Percentiles rank a stretch among this genome's conserved stretches.
Conservation (phyloP, 73 alveolate genomes). For the Paramecium sexaurelia region DNA sequence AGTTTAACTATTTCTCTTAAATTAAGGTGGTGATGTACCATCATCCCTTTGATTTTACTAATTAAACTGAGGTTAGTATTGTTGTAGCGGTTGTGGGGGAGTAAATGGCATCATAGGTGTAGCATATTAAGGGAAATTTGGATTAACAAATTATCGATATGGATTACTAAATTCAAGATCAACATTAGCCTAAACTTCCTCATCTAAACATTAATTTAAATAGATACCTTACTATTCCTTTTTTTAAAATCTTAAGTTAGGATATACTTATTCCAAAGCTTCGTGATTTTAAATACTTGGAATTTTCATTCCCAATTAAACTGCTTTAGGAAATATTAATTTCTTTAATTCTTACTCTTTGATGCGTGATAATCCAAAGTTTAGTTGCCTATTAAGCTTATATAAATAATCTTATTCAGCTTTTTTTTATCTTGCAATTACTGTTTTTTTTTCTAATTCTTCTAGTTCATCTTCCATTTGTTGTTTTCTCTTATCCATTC, state of each 20-base stretch:
- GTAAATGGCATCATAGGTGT: not conserved
- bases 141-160: not conserved
- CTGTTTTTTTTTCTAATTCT: constrained; percentile 23
- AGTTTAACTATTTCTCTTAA: not conserved
- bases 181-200: not conserved
- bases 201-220: not conserved
- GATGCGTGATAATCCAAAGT: constrained; percentile 34
- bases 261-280: not conserved
- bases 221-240: not conserved
- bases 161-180: constrained; percentile 29
- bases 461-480: constrained; percentile 22
- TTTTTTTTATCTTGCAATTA: constrained; percentile 19
- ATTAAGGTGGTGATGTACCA: not conserved
- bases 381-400: constrained; percentile 32
- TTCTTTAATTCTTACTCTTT: constrained; percentile 36
- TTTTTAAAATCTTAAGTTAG: not conserved
- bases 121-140: not conserved
- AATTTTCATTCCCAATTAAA: constrained; percentile 32
- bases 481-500: constrained; percentile 1
- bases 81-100: not conserved
- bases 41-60: not conserved
- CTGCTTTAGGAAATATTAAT: not conserved
- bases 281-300: constrained; percentile 26
- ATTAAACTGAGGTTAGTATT: not conserved
- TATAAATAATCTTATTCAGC: constrained; percentile 36